Evolutionary conservation across 768 basidiomycete species (phyloP), one percentile per base, ranked within the genome.

Genomic region (Boletus sp.): DNA sequence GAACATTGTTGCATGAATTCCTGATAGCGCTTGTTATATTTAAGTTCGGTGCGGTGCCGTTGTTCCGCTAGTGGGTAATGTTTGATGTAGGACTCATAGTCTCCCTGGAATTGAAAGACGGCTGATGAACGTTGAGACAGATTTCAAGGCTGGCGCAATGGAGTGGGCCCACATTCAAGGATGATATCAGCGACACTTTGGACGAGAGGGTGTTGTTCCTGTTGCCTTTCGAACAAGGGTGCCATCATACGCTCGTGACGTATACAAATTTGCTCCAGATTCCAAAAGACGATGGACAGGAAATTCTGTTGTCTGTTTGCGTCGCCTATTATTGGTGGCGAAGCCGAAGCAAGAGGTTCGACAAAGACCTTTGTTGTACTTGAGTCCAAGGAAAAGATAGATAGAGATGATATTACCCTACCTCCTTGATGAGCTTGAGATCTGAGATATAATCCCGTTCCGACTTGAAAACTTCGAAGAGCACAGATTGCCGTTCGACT

Each of bases 401-500:
- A 54, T 7, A 36, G 6, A 7, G 32, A 10, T 17, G 7, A 35
- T 20, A 10, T 12, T n/a, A 44, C 58, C 70, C 32, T 58, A 91
- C 92, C 69, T 90, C 80, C 74, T 83, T 73, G 60, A 90, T 74
- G 56, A 86, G 70, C 66, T 85, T 79, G 48, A 99, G 72, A 73
- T 98, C 96, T 32, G 80, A 71, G 11, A 94, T 88, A 69, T 97
- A 98, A 57, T 93, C 88, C 59, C 86, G 80, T 74, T 99, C 97
- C 0, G 89, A 86, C 70, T 92, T 88, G 72, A 98, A 86, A 24
- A 96, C 74, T 69, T 98, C 95, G 63, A 94, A 95, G 7, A 99
- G 80, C 39, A 86, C 83, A 28, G 85, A 90, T 70, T 98, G 94
- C 45, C 94, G 81, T 56, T 89, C 83, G 20, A 94, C 86, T 69